phyloP scores from a whole-genome alignment of 192 early-diverging fungal species.

The Cladochytrium replicatum region DNA sequence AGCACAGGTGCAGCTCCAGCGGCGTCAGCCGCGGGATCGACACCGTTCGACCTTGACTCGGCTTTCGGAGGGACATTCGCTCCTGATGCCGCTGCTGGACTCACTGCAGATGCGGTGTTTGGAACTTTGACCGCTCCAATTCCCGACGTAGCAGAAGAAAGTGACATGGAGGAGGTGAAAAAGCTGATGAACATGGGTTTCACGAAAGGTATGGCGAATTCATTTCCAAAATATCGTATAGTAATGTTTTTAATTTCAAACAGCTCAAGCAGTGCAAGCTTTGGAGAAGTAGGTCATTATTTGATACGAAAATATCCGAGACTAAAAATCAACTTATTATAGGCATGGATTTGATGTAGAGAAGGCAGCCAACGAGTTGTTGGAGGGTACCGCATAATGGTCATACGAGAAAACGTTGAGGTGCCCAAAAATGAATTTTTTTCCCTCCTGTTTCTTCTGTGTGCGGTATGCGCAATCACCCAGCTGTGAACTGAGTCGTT shows the following conservation, averaged over 20 bases:
- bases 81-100: background rate
- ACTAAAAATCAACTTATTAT: background rate
- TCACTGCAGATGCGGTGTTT: slow-evolving; percentile 19
- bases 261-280: slow-evolving; percentile 23
- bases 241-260: no score
- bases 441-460: no score
- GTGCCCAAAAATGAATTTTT: no score
- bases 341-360: slow-evolving; percentile 26
- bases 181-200: slow-evolving; percentile 29
- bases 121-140: slow-evolving; percentile 4
- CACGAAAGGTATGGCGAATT: slow-evolving; percentile 33
- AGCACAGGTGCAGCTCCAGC: no score
- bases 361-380: slow-evolving; percentile 20
- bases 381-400: no score
- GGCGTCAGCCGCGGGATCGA: no score
- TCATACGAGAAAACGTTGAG: no score
- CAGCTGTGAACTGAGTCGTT: no score
- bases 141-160: slow-evolving; percentile 6
- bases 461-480: no score
- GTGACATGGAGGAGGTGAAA: slow-evolving; percentile 25
- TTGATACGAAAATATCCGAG: no score
- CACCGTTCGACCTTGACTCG: slow-evolving; percentile 8
- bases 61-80: background rate
- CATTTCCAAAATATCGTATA: no score
- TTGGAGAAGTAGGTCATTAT: slow-evolving; percentile 18